A percentile compares a stretch with the other conserved stretches of the same genome.
These are phyloP conservation scores for Agapanthus africanus DNA, from an alignment of 106 monocot species.

Conservation along the genomic window DNA sequence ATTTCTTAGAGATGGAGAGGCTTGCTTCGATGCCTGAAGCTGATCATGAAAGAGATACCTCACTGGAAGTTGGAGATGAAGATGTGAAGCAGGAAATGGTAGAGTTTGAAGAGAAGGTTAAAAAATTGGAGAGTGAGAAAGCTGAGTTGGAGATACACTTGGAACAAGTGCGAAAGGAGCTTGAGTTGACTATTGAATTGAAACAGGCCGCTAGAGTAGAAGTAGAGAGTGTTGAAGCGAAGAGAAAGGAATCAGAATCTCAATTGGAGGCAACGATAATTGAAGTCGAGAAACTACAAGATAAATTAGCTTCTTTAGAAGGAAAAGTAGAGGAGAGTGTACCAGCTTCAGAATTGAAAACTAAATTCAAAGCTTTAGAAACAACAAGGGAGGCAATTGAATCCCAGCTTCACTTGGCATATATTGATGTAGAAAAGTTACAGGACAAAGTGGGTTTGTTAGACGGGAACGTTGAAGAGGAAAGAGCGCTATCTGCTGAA, in stretches of 20 bases:
- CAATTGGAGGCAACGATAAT: slow-evolving; percentile 15
- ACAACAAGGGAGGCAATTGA: slow-evolving; percentile 10
- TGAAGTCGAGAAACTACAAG: slow-evolving; percentile 15
- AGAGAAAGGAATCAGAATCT: slow-evolving; percentile 3
- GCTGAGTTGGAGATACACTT: slow-evolving; percentile 36
- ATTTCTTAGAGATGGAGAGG: slow-evolving; percentile 94
- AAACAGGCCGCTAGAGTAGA: slow-evolving; percentile 19
- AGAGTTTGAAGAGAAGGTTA: slow-evolving; percentile 45
- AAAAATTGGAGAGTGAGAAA: slow-evolving; percentile 51
- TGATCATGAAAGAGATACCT: slow-evolving; percentile 12
- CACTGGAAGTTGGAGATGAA: slow-evolving; percentile 23
- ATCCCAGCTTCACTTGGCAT: slow-evolving; percentile 22
- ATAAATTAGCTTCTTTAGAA: slow-evolving; percentile 11
- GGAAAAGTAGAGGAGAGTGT: slow-evolving; percentile 5
- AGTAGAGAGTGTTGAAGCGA: slow-evolving; percentile 6
- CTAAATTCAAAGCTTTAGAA: slow-evolving; percentile 17
- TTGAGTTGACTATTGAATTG: slow-evolving; percentile 24
- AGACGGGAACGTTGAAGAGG: slow-evolving; percentile 14
- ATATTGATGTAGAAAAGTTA: slow-evolving; percentile 14
- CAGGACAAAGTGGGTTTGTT: slow-evolving; percentile 5
- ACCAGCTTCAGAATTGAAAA: slow-evolving; percentile 10
- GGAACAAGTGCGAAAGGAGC: slow-evolving; percentile 29
- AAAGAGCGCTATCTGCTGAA: slow-evolving; percentile 24
- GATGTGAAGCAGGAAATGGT: slow-evolving; percentile 13
- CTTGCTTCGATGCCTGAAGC: slow-evolving; percentile 39